Evolutionary conservation across 2,329 filamentous ascomycete genomes (phyloP).

Genomic region (Macrophomina phaseolina): DNA sequence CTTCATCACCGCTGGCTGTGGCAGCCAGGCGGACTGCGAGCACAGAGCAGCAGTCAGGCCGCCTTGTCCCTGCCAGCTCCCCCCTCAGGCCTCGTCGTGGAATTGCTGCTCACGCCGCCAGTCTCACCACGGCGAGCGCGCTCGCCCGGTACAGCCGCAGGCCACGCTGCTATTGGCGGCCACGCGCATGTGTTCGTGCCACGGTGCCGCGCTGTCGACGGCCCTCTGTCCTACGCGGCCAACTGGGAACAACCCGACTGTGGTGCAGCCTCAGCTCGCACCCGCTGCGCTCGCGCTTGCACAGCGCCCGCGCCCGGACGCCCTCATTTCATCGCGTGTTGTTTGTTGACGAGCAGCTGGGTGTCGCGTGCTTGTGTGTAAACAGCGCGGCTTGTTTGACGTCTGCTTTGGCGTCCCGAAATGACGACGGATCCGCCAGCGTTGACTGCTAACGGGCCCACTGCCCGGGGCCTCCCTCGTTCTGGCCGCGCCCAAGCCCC

Average conservation of each 20-base stretch:
- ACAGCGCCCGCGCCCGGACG: background rate
- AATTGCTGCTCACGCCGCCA: background rate
- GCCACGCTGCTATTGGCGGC: slow-evolving; percentile 18
- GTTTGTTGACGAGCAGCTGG: slow-evolving; percentile 1
- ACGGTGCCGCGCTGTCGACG: slow-evolving; percentile 4
- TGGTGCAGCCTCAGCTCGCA: slow-evolving; percentile 17
- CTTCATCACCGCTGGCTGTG: slow-evolving; percentile 5
- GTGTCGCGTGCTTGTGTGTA: slow-evolving; percentile 15
- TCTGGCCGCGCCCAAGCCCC: slow-evolving; percentile 17
- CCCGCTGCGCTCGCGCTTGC: slow-evolving; percentile 12
- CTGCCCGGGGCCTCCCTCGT: slow-evolving; percentile 1
- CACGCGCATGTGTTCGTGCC: slow-evolving; percentile 18
- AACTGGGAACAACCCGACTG: slow-evolving; percentile 20
- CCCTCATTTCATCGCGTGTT: slow-evolving; percentile 8
- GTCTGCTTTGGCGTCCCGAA: slow-evolving; percentile 12
- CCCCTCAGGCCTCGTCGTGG: background rate
- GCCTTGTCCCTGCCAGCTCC: background rate
- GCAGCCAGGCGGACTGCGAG: background rate
- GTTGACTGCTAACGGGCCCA: slow-evolving; percentile 13
- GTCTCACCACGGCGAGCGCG: slow-evolving; percentile 1
- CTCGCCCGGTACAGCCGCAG: slow-evolving; percentile 4
- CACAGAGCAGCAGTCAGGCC: slow-evolving; percentile 12
- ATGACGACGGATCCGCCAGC: slow-evolving; percentile 17
- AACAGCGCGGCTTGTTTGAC: slow-evolving; percentile 21
- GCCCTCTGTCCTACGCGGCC: slow-evolving; percentile 16